Percentiles rank a stretch among this genome's conserved stretches.
Conservation (phyloP, 768 basidiomycete genomes). For the Royoungia palumana region DNA sequence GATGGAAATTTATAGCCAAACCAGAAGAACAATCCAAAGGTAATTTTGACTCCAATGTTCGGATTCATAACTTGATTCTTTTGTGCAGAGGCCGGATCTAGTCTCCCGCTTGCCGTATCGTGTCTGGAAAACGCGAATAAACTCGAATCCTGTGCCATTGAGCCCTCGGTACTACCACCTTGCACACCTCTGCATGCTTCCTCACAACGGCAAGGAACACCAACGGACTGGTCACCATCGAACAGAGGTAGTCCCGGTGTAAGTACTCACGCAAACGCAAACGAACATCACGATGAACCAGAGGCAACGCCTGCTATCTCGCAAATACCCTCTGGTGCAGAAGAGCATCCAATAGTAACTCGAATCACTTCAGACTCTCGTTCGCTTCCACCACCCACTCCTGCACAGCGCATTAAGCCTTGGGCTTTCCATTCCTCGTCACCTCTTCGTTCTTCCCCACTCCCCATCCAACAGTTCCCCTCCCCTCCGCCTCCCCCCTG, state of each 20-base stretch:
- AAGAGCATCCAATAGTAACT: slow-evolving; percentile 9
- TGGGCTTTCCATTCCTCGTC: slow-evolving; percentile 4
- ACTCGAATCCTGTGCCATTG: neutral
- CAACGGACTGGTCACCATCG: slow-evolving; percentile 32
- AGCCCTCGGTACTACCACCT: neutral
- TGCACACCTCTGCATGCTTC: slow-evolving; percentile 10
- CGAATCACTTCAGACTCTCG: slow-evolving; percentile 3
- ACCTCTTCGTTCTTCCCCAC: neutral
- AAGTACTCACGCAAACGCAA: neutral
- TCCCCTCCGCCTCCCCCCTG: slow-evolving; percentile 11
- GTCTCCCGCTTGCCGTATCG: neutral
- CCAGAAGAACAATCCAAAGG: slow-evolving; percentile 7
- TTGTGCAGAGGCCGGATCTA: slow-evolving; percentile 4
- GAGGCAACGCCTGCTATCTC: neutral
- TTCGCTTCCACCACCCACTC: slow-evolving; percentile 28
- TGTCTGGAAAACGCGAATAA: neutral
- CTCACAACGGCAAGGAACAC: slow-evolving; percentile 22
- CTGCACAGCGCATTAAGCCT: slow-evolving; percentile 23
- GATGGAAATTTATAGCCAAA: slow-evolving; percentile 14
- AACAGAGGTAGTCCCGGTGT: slow-evolving; percentile 13
- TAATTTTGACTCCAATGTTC: slow-evolving; percentile 3
- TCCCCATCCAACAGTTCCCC: slow-evolving; percentile 2
- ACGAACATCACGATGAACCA: slow-evolving; percentile 2
- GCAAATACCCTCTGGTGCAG: slow-evolving; percentile 8
- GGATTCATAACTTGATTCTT: neutral